phyloP scores from a whole-genome alignment of 208 protist species.

The Blastocrithidia nonstop region DNA sequence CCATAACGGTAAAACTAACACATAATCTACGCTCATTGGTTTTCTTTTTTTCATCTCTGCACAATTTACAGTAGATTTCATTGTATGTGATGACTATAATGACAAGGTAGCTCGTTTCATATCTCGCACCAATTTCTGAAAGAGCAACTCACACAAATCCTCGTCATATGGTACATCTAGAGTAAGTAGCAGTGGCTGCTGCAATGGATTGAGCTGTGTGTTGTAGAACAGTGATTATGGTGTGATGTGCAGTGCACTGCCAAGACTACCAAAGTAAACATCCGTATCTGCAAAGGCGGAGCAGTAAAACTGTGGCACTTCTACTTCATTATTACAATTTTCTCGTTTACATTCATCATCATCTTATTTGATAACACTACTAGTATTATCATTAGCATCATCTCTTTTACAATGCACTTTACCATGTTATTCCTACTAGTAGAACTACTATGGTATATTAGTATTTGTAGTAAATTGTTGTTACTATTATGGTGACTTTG shows the following conservation, averaged over 20 bases:
- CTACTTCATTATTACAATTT: slow-evolving; percentile 8
- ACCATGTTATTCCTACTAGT: no score
- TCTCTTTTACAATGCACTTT: no score
- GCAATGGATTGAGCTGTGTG: slow-evolving; percentile 16
- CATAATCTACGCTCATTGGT: slow-evolving; percentile 36
- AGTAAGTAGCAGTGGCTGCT: slow-evolving; percentile 50
- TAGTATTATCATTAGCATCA: no score
- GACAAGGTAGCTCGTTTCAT: slow-evolving; percentile 14
- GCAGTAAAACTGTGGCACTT: slow-evolving; percentile 57
- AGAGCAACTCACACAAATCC: slow-evolving; percentile 74
- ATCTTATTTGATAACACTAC: no score
- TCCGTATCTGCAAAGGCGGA: slow-evolving; percentile 79
- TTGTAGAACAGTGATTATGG: slow-evolving; percentile 12
- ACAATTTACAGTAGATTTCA: no score
- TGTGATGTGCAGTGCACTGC: slow-evolving; percentile 63
- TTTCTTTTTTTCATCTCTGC: not conserved
- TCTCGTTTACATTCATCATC: no score
- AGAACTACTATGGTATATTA: no score
- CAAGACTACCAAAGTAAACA: slow-evolving; percentile 71
- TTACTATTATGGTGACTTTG: no score
- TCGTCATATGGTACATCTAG: slow-evolving; percentile 83
- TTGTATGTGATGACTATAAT: no score
- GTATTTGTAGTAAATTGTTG: no score
- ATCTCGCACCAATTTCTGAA: slow-evolving; percentile 57
- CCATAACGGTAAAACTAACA: slow-evolving; percentile 76